phyloP scores from a whole-genome alignment of 1,284 basidiomycete genomes.

The Leccinum solheimii region DNA sequence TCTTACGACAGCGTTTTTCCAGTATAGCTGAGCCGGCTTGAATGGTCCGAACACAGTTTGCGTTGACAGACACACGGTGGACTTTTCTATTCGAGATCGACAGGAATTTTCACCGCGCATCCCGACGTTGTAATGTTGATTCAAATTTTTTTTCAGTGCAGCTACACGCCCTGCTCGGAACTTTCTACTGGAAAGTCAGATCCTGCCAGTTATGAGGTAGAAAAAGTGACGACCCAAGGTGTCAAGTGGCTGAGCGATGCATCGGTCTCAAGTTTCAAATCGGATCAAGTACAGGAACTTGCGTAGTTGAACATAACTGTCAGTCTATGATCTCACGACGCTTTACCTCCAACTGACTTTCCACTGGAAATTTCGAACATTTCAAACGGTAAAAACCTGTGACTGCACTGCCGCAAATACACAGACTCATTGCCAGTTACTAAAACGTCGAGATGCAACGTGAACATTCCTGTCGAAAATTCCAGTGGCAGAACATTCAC shows the following conservation, averaged over 20 bases:
- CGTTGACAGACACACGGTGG: background rate
- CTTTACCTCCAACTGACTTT: background rate
- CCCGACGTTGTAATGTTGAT: background rate
- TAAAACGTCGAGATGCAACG: background rate
- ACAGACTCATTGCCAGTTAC: background rate
- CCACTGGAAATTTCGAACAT: background rate
- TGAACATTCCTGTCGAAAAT: background rate
- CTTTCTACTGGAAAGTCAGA: background rate
- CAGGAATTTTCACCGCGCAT: background rate
- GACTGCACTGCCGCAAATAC: background rate
- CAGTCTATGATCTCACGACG: background rate
- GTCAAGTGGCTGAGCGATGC: too few species aligned
- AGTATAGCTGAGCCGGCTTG: background rate
- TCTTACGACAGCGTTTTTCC: background rate
- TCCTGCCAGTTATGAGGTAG: background rate
- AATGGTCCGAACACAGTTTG: background rate
- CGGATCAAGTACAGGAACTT: too few species aligned
- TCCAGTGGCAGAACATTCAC: background rate
- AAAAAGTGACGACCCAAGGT: too few species aligned
- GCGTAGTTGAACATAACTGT: too few species aligned
- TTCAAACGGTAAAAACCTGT: background rate
- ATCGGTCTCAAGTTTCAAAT: too few species aligned
- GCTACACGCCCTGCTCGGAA: background rate
- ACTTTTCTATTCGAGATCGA: background rate
- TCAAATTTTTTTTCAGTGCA: background rate